These are phyloP conservation scores for Gloeopeniophorella convolvens DNA, from an alignment of 768 basidiomycete genomes.

Conservation along the genomic window DNA sequence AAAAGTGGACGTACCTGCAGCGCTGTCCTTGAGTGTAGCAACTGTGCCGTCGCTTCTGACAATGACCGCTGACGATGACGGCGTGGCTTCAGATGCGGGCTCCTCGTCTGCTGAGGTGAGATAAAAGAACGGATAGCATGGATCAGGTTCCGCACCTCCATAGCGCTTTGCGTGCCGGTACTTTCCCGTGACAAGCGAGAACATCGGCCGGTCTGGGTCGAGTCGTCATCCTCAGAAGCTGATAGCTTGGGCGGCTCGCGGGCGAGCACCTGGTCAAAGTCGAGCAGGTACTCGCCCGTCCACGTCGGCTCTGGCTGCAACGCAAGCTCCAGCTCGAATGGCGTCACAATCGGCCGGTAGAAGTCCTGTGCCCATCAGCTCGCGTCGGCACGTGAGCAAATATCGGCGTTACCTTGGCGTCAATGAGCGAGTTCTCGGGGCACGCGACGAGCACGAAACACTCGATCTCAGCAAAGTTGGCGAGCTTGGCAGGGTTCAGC, in stretches of 20 bases:
- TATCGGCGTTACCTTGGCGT: slow-evolving; percentile 47
- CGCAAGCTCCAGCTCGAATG: slow-evolving; percentile 83
- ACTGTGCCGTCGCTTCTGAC: slow-evolving; percentile 59
- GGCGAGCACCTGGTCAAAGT: slow-evolving; percentile 58
- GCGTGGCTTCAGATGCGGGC: slow-evolving; percentile 17
- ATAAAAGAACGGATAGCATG: not conserved
- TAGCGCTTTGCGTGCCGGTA: slow-evolving; percentile 76
- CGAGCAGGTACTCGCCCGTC: slow-evolving; percentile 74
- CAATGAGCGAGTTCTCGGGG: slow-evolving; percentile 82
- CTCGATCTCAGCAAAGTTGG: slow-evolving; percentile 94
- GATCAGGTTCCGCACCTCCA: slow-evolving; percentile 30
- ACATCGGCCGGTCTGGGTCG: slow-evolving; percentile 69
- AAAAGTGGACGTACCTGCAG: slow-evolving; percentile 51
- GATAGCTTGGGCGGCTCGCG: slow-evolving; percentile 20
- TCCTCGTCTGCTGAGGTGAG: slow-evolving; percentile 4
- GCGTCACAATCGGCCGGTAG: slow-evolving; percentile 85
- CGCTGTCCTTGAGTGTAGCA: slow-evolving; percentile 51
- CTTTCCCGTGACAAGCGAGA: slow-evolving; percentile 81
- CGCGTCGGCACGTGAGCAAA: not conserved
- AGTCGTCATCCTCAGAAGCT: slow-evolving; percentile 32
- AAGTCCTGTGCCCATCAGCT: slow-evolving; percentile 59
- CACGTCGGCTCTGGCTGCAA: slow-evolving; percentile 62
- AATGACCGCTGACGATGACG: slow-evolving; percentile 39
- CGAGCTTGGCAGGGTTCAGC: slow-evolving; percentile 89
- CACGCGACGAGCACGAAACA: slow-evolving; percentile 95